Conservation (phyloP, 2,329 filamentous ascomycete genomes). For the Paecilomyces fulvus region DNA sequence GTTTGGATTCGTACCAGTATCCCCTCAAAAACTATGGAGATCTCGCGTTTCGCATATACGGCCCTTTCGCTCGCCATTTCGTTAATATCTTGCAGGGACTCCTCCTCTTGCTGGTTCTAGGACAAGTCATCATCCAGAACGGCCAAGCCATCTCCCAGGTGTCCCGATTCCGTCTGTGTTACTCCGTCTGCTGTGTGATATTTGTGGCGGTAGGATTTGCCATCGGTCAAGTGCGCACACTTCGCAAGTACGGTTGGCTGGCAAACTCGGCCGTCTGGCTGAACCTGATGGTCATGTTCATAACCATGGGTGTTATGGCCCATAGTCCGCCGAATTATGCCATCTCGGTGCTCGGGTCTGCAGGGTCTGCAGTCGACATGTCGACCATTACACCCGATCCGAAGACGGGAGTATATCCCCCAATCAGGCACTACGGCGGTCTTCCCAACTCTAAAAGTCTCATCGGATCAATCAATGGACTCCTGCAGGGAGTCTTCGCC, state of each 20-base stretch:
- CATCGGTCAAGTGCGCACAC: slow-evolving; percentile 48
- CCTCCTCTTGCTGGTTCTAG: slow-evolving; percentile 29
- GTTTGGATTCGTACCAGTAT: slow-evolving; percentile 41
- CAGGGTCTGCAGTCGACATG: slow-evolving; percentile 15
- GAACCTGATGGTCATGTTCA: slow-evolving; percentile 47
- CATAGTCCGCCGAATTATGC: slow-evolving; percentile 43
- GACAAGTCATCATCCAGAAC: slow-evolving; percentile 40
- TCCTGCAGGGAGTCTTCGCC: slow-evolving; percentile 48
- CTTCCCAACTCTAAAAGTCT: slow-evolving; percentile 32
- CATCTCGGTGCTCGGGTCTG: slow-evolving; percentile 18
- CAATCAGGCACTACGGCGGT: slow-evolving; percentile 33
- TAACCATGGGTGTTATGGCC: slow-evolving; percentile 47
- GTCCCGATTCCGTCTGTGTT: slow-evolving; percentile 44
- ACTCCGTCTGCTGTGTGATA: slow-evolving; percentile 44
- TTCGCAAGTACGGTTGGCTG: slow-evolving; percentile 47
- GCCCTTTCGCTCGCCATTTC: slow-evolving; percentile 36
- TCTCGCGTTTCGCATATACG: slow-evolving; percentile 42
- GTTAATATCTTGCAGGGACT: slow-evolving; percentile 44
- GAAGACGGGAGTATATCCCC: slow-evolving; percentile 19
- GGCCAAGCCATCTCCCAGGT: slow-evolving; percentile 49
- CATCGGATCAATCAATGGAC: slow-evolving; percentile 41
- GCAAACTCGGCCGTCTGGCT: slow-evolving; percentile 50
- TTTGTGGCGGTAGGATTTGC: slow-evolving; percentile 45
- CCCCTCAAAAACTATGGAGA: slow-evolving; percentile 42
- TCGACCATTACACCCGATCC: slow-evolving; percentile 16